Conservation (phyloP, 345 rosid genomes). For the Arabidopsis arenosa region DNA sequence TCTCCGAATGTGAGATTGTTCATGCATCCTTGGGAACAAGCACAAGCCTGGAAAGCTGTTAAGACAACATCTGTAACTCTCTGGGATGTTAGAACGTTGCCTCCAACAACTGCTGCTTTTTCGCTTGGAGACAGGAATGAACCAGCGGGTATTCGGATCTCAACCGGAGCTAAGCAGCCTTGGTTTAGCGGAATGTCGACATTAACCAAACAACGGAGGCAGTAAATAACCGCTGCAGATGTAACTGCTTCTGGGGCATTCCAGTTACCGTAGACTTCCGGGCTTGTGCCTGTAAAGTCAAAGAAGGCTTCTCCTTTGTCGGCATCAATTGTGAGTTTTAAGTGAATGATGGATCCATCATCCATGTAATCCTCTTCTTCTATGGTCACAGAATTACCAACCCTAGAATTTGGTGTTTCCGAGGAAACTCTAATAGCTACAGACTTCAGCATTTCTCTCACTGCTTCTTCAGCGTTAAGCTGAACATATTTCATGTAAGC, state of each 20-base stretch:
- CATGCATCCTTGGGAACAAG: conserved; percentile 98
- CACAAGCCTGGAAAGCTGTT: conserved; percentile 92
- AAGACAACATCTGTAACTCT: conserved; percentile 88
- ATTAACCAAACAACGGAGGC: conserved; percentile 84
- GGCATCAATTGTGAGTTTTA: conserved; percentile 72
- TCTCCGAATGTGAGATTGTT: conserved; percentile 97
- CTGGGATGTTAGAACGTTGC: conserved; percentile 93
- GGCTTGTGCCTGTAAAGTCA: conserved; percentile 88
- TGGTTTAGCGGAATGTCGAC: conserved; percentile 96
- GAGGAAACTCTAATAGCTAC: conserved; percentile 67
- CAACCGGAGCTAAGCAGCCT: conserved; percentile 93
- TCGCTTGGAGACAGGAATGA: conserved; percentile 95
- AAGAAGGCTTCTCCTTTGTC: conserved; percentile 83
- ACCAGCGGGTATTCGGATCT: conserved; percentile 72
- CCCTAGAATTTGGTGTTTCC: conserved; percentile 41
- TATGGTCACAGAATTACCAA: conserved; percentile 50
- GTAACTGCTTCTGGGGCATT: conserved; percentile 98
- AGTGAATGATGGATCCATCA: conserved; percentile 83
- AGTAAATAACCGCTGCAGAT: conserved; percentile 92
- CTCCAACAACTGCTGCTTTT: conserved; percentile 96
- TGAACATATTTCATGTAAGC: conserved; percentile 93
- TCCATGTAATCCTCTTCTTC: conserved; percentile 97
- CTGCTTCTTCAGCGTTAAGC: conserved; percentile 92
- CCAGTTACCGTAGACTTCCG: conserved; percentile 97
- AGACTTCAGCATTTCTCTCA: conserved; percentile 92